Base-by-base conservation (phyloP, 108 stramenopile species). In the Pseudonitzschia multiseries region DNA sequence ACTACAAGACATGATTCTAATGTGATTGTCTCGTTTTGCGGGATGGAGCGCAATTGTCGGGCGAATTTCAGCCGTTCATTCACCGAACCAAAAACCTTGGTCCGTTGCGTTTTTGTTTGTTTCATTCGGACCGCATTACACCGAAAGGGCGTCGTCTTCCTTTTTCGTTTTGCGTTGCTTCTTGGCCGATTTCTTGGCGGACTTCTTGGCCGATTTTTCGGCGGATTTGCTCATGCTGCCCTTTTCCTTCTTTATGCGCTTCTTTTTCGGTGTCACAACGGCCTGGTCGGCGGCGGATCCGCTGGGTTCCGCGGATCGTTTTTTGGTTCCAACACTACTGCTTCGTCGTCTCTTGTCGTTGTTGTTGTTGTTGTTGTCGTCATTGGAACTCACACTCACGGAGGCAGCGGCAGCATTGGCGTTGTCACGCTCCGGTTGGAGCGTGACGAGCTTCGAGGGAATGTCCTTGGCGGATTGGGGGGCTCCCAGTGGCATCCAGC, bases 401-500 rank as follows among this genome's bases (percentile, higher is more conserved):
- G 57, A 5, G 29, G 27, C n/a, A 26, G 21, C 5, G 15, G 4
- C 36, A 36, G 14, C 36, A 0, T 40, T 41, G 36, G 15, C 14
- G 0, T 40, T 20, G 26, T 21, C 24, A 24, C 43, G 42, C 4
- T 28, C 44, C 4, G 66, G 22, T 26, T 44, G 40, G 43, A 29
- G 21, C 21, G 21, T 24, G 12, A 72, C 17, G 14, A 61, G 60
- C 32, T 18, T 28, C 15, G 26, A 12, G 9, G 44, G 14, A 40
- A 51, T 60, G 56, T 57, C 50, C 20, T 43, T 32, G 48, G 53
- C 50, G 14, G 33, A 33, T 50, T 40, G 20, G 18, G 15, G 17
- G 2, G 41, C 68, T 12, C 68, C 78, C 36, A 53, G 57, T 59
- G 79, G 88, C 80, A 85, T 80, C 93, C 93, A 93, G 40, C 93